phyloP scores from a whole-genome alignment of 495 filamentous ascomycete species.

The Annulohypoxylon moriforme region DNA sequence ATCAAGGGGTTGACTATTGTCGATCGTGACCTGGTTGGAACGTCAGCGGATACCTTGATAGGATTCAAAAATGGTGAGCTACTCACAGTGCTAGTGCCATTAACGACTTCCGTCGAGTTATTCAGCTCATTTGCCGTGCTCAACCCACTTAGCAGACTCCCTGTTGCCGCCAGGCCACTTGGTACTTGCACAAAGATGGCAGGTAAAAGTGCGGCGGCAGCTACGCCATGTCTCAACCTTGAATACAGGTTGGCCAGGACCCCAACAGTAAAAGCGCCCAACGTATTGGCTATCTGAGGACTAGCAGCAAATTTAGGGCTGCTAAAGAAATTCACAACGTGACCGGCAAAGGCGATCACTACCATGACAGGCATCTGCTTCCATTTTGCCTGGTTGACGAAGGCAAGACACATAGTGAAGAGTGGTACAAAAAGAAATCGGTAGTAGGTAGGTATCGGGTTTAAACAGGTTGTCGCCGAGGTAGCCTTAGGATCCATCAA shows the following conservation, averaged over 20 bases:
- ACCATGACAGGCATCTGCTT: conserved; percentile 90
- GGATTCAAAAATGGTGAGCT: background rate
- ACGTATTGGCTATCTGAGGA: conserved; percentile 82
- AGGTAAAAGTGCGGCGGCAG: conserved; percentile 88
- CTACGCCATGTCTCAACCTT: conserved; percentile 82
- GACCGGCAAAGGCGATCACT: conserved; percentile 84
- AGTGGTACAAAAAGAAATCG: conserved; percentile 79
- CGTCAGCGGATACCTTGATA: conserved; percentile 8
- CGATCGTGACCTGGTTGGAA: conserved; percentile 29
- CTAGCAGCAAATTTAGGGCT: conserved; percentile 77
- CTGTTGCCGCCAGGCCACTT: conserved; percentile 85
- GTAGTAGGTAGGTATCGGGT: conserved; percentile 70
- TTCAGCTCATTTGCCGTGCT: conserved; percentile 83
- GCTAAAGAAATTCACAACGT: conserved; percentile 85
- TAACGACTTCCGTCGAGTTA: conserved; percentile 48
- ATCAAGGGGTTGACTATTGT: conserved; percentile 56
- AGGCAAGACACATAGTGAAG: conserved; percentile 84
- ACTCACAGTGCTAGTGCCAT: conserved; percentile 47
- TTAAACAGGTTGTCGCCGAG: conserved; percentile 75
- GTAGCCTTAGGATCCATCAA: conserved; percentile 80
- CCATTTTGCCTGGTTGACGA: conserved; percentile 91
- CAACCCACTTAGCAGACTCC: conserved; percentile 85
- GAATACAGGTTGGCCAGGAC: conserved; percentile 90
- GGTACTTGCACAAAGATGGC: conserved; percentile 97
- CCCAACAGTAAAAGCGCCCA: conserved; percentile 88